Evolutionary conservation across 225 moss, liverwort and hornwort genomes (phyloP).

Genomic region (Ulota crispa): DNA sequence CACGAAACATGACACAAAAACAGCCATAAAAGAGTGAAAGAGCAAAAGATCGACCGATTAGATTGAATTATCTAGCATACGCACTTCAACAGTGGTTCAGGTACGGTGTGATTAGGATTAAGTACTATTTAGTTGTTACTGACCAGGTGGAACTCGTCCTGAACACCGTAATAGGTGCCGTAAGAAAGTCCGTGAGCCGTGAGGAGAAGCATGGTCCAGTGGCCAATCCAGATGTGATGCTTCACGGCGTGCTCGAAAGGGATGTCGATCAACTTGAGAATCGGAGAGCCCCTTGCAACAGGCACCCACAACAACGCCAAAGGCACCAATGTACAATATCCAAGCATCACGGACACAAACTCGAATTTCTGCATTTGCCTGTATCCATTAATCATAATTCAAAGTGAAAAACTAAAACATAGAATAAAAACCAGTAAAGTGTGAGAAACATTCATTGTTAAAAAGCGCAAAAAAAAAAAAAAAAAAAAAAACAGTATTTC

Average conservation of each 20-base stretch:
- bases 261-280: constrained; percentile 56
- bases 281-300: constrained; percentile 55
- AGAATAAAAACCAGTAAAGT: not conserved
- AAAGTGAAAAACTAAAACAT: not conserved
- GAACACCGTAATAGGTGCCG: constrained; percentile 20
- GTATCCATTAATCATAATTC: not conserved
- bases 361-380: constrained; percentile 37
- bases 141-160: constrained; percentile 30
- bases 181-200: constrained; percentile 24
- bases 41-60: too few species aligned
- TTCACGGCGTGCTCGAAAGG: constrained; percentile 69
- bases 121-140: not conserved
- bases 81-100: too few species aligned
- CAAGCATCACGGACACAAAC: constrained; percentile 22
- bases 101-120: too few species aligned
- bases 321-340: constrained; percentile 39
- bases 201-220: constrained; percentile 31
- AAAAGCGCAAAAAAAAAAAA: too few species aligned
- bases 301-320: constrained; percentile 57
- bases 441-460: too few species aligned
- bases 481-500: too few species aligned
- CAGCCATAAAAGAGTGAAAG: too few species aligned
- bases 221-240: constrained; percentile 66
- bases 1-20: too few species aligned
- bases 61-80: too few species aligned